phyloP scores from a whole-genome alignment of 257 asterid species.

The Lycium ferocissimum region DNA sequence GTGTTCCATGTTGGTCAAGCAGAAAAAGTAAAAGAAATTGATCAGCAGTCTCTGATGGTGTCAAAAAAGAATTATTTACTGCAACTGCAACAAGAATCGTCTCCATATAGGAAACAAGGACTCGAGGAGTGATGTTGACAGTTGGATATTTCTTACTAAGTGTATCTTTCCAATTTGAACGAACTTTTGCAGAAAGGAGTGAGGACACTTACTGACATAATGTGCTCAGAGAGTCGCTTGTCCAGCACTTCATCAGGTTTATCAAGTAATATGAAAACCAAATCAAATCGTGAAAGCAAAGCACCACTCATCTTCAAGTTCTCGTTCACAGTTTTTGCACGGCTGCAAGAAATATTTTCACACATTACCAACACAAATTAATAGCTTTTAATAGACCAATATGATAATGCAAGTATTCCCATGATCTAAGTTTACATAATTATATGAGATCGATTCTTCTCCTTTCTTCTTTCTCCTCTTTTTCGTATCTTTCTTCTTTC shows the following conservation, averaged over 20 bases:
- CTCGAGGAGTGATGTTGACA: neutral
- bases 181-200: slow-evolving; percentile 32
- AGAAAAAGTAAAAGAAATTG: neutral
- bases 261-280: slow-evolving; percentile 97
- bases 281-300: slow-evolving; percentile 94
- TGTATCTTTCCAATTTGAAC: neutral
- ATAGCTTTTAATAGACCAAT: slow-evolving; percentile 1
- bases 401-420: slow-evolving; percentile 13
- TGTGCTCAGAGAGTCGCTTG: slow-evolving; percentile 95
- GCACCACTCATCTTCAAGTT: slow-evolving; percentile 95
- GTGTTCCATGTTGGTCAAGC: neutral
- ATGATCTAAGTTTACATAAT: slow-evolving; percentile 14
- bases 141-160: neutral
- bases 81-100: slow-evolving; percentile 21
- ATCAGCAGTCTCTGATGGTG: neutral
- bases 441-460: slow-evolving; percentile 7
- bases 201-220: slow-evolving; percentile 88
- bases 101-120: neutral
- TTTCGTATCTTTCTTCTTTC: neutral
- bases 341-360: slow-evolving; percentile 63
- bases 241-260: slow-evolving; percentile 94
- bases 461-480: slow-evolving; percentile 8
- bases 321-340: slow-evolving; percentile 98
- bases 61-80: neutral
- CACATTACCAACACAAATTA: slow-evolving; percentile 1